Evolutionary conservation across 164 flowering plant genomes (phyloP), one percentile per base, ranked within the genome.

Genomic region (Protea cynaroides): DNA sequence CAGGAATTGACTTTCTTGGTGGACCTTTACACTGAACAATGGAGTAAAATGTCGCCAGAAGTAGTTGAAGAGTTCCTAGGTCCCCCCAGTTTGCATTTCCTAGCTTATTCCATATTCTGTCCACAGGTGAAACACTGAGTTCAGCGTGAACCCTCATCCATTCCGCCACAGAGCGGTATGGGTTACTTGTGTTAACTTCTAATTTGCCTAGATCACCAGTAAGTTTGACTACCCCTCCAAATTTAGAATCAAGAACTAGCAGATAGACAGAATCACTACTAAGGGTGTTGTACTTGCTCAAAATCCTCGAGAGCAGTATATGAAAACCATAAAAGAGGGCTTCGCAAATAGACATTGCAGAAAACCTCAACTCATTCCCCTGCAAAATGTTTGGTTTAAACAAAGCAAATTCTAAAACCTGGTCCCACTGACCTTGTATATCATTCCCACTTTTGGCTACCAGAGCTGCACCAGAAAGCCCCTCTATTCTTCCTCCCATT

Each of bases 31-130:
- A 86, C 70, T 83, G 88, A 36, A 67, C 72, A 51, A 90, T 82
- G 25, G 92, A 86, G 73, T 90, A 69, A 70, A 81, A 90, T 10
- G 87, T 86, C 25, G 96, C 91, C 66, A 82, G 72, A 63, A 90
- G 81, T 51, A 83, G 44, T 76, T 87, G 94, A 34, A 87, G 63
- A 61, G 92, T 80, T 25, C 90, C 96, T 7, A 86, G 53, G 73
- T 90, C 96, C 25, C 88, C 87, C 96, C 96, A 90, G 49, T 83
- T 90, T 44, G 87, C 80, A 80, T 90, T 90, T 40, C 96, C 96
- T 29, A 90, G 81, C 78, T 87, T 84, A 74, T 90, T 90, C 96
- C 96, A 90, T 65, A 90, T 79, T 65, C 76, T 71, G 59, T 87
- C 94, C 7, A 84, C 75, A 2, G 90, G 80, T 17, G 94, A 84